Base-by-base conservation (phyloP, 225 moss, liverwort and hornwort genomes). In the Neckera pumila region DNA sequence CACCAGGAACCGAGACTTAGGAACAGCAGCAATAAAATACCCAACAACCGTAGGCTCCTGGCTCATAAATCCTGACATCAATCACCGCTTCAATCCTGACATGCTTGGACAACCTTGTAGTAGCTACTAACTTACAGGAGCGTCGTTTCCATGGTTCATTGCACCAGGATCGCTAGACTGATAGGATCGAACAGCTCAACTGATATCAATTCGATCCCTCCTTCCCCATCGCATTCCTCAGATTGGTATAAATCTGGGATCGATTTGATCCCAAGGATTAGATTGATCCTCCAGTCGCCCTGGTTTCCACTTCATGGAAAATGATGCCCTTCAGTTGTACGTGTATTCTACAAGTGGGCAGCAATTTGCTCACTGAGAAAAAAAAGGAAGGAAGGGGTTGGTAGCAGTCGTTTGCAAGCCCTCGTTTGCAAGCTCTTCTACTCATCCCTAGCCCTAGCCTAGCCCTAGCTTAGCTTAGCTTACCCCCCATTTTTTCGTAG, bases 1-100 rank as follows among this genome's bases (percentile, higher is more conserved):
- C 70, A 60, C 47, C 61, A 83, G 54, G 45, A 72, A 57, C 71
- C 62, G 12, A 25, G 40, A 28, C 58, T 28, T 25, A 18, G 11
- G 25, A 66, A 18, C 42, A 59, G 59, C 59, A 73, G 38, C 78
- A 38, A 30, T 22, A 56, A 12, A 7, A 89, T 88, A 83, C 43
- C 79, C 40, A 91, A 43, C 85, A 77, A 70, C 84, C 91, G 95
- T 45, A 93, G 91, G 54, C 84, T 95, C 72, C 87, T 83, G 12
- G 9, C 9, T 83, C 83, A 65, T 3, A n/a, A 83, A 38, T 83
- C 83, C 67, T 83, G 83, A 83, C 67, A 64, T 34, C 47, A n/a
- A n/a, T n/a, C n/a, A n/a, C 11, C 82, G 89, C 31, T 8, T 59
- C 30, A 59, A 59, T 25, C 78, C 54, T 18, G 42, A 38, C 58